Percentiles rank a stretch among this genome's conserved stretches.
Conservation (phyloP, 306 rosid genomes). For the Phaseolus lunatus region DNA sequence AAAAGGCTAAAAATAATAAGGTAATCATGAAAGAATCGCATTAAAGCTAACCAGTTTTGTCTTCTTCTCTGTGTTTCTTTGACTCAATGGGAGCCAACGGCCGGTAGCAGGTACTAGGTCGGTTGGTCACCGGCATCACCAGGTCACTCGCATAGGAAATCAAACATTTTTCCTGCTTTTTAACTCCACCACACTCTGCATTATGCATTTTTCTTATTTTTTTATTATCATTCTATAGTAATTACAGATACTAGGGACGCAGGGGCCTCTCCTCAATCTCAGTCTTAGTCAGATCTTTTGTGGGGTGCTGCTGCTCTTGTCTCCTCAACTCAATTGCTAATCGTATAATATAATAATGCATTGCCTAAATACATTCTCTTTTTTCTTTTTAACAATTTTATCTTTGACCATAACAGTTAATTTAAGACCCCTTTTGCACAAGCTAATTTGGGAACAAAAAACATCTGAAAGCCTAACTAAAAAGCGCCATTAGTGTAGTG, state of each 20-base stretch:
- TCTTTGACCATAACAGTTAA: constrained; percentile 33
- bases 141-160: constrained; percentile 50
- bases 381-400: background rate
- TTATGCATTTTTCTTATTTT: background rate
- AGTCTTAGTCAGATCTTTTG: constrained; percentile 43
- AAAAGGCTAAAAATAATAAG: constrained; percentile 82
- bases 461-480: constrained; percentile 48
- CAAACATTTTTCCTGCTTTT: constrained; percentile 26
- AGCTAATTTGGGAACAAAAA: constrained; percentile 51
- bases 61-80: constrained; percentile 45
- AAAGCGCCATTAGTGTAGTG: constrained; percentile 42
- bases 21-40: constrained; percentile 72
- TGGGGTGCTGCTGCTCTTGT: constrained; percentile 27
- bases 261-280: constrained; percentile 40
- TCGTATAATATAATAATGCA: background rate
- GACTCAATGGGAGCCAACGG: constrained; percentile 42
- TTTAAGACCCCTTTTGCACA: constrained; percentile 55
- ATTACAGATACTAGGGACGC: background rate
- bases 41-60: constrained; percentile 51
- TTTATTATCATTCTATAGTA: background rate
- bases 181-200: background rate
- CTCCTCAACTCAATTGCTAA: background rate
- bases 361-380: background rate
- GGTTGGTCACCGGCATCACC: constrained; percentile 55
- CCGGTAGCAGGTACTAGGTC: constrained; percentile 59